phyloP scores from a whole-genome alignment of 805 yeast genomes.

The Hanseniaspora occidentalis region DNA sequence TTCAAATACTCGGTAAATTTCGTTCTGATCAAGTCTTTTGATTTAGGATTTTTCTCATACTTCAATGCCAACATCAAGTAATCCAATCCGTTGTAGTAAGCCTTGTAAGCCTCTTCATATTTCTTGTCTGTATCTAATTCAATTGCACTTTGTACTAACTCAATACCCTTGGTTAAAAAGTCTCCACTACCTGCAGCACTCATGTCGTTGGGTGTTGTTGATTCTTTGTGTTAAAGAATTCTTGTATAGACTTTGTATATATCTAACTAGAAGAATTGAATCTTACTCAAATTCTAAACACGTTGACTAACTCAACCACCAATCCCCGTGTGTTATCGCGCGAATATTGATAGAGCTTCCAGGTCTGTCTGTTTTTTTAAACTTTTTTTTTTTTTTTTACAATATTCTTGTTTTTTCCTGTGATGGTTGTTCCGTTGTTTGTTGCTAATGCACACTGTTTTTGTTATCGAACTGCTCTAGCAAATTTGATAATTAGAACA shows the following conservation, averaged over 20 bases:
- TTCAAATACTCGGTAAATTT: slow-evolving; percentile 85
- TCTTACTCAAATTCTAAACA: too few species aligned
- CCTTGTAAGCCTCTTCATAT: slow-evolving; percentile 88
- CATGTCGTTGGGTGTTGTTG: not conserved
- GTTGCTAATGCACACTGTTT: too few species aligned
- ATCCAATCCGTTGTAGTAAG: slow-evolving; percentile 86
- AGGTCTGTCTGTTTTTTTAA: not conserved
- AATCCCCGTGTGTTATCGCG: slow-evolving; percentile 2
- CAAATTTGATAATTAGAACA: too few species aligned
- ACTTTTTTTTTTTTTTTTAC: not conserved
- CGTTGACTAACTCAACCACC: too few species aligned
- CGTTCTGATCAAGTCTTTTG: slow-evolving; percentile 77
- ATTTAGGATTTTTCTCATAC: slow-evolving; percentile 81
- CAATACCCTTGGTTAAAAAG: slow-evolving; percentile 89
- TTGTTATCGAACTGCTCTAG: too few species aligned
- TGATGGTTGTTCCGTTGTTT: not conserved
- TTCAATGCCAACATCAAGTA: slow-evolving; percentile 92
- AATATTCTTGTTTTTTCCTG: not conserved
- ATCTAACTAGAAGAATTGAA: too few species aligned
- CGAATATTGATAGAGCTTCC: slow-evolving; percentile 3
- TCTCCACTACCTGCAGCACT: slow-evolving; percentile 41
- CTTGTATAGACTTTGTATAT: not conserved
- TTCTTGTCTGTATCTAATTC: slow-evolving; percentile 84
- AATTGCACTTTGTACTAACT: slow-evolving; percentile 84
- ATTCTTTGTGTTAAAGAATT: not conserved